Percentiles rank a stretch among this genome's conserved stretches.
These are phyloP conservation scores for Hypoxylon fragiforme DNA, from an alignment of 495 filamentous ascomycete species.

Conservation along the genomic window DNA sequence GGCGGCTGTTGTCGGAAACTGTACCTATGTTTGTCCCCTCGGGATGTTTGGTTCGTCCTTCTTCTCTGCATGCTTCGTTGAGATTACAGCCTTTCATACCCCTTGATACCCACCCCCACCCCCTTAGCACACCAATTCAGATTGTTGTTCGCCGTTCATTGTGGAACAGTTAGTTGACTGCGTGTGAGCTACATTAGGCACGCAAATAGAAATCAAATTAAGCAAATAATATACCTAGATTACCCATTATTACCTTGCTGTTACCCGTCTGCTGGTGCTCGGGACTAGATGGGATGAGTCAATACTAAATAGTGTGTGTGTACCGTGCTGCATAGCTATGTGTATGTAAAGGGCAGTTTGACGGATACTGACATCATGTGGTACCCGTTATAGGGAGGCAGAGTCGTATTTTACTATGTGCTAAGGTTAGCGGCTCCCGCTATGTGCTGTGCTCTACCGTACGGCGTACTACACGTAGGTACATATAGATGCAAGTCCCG, in stretches of 20 bases:
- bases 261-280: neutral
- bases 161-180: neutral
- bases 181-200: constrained; percentile 1
- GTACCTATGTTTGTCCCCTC: constrained; percentile 5
- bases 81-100: constrained; percentile 22
- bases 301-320: no score
- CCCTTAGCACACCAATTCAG: constrained; percentile 16
- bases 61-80: constrained; percentile 18
- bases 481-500: constrained; percentile 15
- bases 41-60: constrained; percentile 24
- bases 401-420: neutral
- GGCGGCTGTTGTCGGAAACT: neutral
- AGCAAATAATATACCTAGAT: neutral
- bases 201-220: constrained; percentile 8
- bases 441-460: neutral
- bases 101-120: constrained; percentile 34
- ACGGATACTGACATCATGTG: constrained; percentile 29
- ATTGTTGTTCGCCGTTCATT: constrained; percentile 11
- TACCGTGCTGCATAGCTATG: neutral
- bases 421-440: neutral
- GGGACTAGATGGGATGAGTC: neutral
- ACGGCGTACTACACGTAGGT: neutral
- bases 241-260: neutral
- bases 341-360: neutral
- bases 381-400: neutral